Evolutionary conservation across 768 basidiomycete species (phyloP).

Genomic region (Coprinopsis strossmayeri): DNA sequence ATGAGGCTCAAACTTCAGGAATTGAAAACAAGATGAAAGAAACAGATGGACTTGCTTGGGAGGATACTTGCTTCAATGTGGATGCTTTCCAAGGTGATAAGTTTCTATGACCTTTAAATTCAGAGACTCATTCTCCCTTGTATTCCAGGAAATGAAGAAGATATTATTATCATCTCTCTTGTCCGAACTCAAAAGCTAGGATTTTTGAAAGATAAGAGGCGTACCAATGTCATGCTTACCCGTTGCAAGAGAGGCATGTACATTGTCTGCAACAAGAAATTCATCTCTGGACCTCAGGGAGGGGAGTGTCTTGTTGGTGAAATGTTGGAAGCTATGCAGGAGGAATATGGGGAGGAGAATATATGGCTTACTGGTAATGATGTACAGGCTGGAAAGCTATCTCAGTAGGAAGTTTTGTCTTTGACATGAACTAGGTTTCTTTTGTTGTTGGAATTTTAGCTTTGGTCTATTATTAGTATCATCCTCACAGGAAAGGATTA

Average conservation of each 20-base stretch:
- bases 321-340: conserved; percentile 29
- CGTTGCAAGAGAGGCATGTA: conserved; percentile 77
- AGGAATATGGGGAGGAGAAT: conserved; percentile 28
- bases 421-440: not conserved
- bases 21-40: conserved; percentile 53
- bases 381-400: conserved; percentile 26
- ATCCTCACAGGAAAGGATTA: conserved; percentile 1
- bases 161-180: conserved; percentile 67
- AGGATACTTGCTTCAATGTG: conserved; percentile 75
- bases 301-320: conserved; percentile 38
- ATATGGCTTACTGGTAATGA: conserved; percentile 34
- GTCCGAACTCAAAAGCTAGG: conserved; percentile 60
- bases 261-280: conserved; percentile 57
- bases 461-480: not conserved
- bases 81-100: conserved; percentile 75
- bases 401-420: not conserved
- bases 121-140: conserved; percentile 7
- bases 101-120: conserved; percentile 9
- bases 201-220: conserved; percentile 56
- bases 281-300: conserved; percentile 52
- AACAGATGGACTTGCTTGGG: conserved; percentile 45
- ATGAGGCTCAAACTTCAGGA: conserved; percentile 60
- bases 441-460: not conserved
- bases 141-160: conserved; percentile 71
- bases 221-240: conserved; percentile 86